Percentiles rank a stretch among this genome's conserved stretches.
Conservation (phyloP, 805 yeast genomes). For the Suhomyces faveliae region DNA sequence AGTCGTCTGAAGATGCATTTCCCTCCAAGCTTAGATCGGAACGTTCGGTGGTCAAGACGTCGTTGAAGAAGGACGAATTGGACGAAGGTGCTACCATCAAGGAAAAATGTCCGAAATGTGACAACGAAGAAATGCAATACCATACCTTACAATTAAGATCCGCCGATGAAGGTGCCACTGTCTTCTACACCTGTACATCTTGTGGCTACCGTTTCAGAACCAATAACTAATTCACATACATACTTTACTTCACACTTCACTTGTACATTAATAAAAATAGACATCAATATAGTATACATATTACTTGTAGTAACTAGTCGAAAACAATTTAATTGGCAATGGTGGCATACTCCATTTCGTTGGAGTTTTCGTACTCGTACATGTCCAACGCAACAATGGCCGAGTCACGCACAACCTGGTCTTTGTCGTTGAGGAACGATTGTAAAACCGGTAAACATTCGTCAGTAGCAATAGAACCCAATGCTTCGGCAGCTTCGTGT, state of each 20-base stretch:
- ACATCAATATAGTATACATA: not conserved
- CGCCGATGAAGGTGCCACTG: constrained; percentile 99
- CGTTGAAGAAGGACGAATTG: constrained; percentile 69
- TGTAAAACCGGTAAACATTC: constrained; percentile 89
- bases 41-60: constrained; percentile 86
- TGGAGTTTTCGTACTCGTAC: constrained; percentile 92
- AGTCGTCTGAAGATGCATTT: constrained; percentile 88
- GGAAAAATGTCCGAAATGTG: constrained; percentile 98
- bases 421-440: constrained; percentile 74
- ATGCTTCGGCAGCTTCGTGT: constrained; percentile 99
- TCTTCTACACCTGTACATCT: constrained; percentile 90
- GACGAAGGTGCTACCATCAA: constrained; percentile 96
- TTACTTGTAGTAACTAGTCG: not conserved
- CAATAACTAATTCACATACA: constrained; percentile 76
- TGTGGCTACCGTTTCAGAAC: constrained; percentile 95
- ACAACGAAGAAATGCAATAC: constrained; percentile 96
- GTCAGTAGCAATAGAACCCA: constrained; percentile 95
- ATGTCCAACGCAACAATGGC: constrained; percentile 97
- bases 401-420: constrained; percentile 90
- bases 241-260: constrained; percentile 2
- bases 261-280: constrained; percentile 1
- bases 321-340: constrained; percentile 7
- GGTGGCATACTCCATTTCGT: constrained; percentile 72
- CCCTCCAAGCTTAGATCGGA: constrained; percentile 82
- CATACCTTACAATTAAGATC: constrained; percentile 95